These are phyloP conservation scores for Volvox africanus DNA, from an alignment of 139 green algal genomes.

Conservation along the genomic window DNA sequence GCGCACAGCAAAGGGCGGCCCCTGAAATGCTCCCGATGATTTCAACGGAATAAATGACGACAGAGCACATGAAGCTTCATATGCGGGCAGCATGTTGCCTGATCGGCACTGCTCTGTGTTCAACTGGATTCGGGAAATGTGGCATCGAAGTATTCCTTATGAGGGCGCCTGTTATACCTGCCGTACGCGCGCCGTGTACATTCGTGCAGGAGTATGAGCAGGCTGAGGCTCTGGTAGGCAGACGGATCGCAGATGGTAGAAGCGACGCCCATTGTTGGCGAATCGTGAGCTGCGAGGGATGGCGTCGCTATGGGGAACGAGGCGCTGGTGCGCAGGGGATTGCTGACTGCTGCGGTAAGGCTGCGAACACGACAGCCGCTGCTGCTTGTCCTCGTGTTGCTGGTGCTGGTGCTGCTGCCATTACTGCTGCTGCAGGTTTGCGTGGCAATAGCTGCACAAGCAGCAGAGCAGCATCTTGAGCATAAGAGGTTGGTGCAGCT, in stretches of 20 bases:
- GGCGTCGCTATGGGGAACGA: background rate
- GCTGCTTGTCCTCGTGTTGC: background rate
- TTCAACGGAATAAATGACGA: no score
- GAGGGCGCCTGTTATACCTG: background rate
- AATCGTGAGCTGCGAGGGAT: background rate
- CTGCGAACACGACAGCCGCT: background rate
- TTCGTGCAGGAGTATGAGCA: conserved; percentile 40
- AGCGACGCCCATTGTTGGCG: background rate
- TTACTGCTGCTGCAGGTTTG: background rate
- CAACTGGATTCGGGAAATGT: no score
- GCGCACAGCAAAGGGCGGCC: no score
- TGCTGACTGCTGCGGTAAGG: background rate
- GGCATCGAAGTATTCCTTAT: no score
- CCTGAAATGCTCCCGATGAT: no score
- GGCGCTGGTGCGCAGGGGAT: background rate
- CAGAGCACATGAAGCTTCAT: no score
- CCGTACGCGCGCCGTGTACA: conserved; percentile 7
- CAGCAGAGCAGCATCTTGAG: background rate
- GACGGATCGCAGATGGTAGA: background rate
- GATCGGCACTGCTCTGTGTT: no score
- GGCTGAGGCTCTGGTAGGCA: conserved; percentile 43
- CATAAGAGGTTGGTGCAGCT: background rate
- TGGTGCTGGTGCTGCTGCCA: background rate
- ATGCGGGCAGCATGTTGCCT: no score
- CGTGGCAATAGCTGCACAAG: background rate